A percentile compares a stretch with the other conserved stretches of the same genome.
Conservation (phyloP, 257 asterid species). For the Solanum appendiculatum region DNA sequence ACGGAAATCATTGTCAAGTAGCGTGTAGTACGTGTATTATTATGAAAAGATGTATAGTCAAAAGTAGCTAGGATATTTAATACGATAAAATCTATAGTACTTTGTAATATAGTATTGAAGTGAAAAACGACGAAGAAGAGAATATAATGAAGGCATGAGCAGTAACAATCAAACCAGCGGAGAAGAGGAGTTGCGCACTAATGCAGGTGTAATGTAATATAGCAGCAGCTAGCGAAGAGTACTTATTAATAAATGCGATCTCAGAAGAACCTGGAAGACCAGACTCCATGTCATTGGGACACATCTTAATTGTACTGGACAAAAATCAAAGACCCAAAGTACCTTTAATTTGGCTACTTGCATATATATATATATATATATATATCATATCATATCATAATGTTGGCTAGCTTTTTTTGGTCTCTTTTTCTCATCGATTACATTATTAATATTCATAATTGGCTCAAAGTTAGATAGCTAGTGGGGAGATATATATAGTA, state of each 20-base stretch:
- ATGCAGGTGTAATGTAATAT: neutral
- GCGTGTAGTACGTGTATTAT: neutral
- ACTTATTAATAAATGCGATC: neutral
- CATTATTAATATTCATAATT: neutral
- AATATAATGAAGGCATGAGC: neutral
- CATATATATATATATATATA: neutral
- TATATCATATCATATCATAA: neutral
- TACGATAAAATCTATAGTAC: neutral
- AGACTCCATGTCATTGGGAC: conserved; percentile 13
- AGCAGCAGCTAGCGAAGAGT: neutral
- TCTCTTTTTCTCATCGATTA: neutral
- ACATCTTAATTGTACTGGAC: conserved; percentile 7
- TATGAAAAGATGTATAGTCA: neutral
- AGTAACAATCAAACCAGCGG: neutral
- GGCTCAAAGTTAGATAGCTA: neutral
- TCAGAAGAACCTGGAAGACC: neutral
- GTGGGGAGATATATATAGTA: neutral
- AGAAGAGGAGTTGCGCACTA: neutral
- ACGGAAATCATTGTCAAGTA: neutral
- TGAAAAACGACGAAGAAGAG: neutral
- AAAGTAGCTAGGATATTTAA: neutral
- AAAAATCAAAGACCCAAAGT: neutral
- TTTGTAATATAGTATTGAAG: neutral
- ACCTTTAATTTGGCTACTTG: neutral
- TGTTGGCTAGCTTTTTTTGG: neutral